phyloP scores from a whole-genome alignment of 2,329 filamentous ascomycete species.

The Hymenoscyphus repandus region DNA sequence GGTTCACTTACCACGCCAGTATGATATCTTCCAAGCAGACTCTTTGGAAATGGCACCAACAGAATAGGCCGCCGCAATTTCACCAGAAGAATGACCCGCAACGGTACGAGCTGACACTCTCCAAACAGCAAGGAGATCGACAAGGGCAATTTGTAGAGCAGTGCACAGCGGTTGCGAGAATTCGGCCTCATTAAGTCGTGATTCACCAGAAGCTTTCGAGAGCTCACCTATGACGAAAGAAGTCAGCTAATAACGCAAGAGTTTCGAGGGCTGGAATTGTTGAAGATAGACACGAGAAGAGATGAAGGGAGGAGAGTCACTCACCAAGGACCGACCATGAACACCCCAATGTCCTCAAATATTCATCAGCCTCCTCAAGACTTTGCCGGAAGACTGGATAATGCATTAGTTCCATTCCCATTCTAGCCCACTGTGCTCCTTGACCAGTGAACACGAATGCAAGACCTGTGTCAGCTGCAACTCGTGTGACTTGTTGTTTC shows the following conservation, averaged over 20 bases:
- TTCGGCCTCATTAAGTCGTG: background rate
- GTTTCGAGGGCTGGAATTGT: background rate
- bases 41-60: background rate
- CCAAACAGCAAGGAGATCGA: background rate
- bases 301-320: background rate
- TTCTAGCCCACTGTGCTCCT: conserved; percentile 19
- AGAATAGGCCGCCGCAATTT: conserved; percentile 7
- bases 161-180: background rate
- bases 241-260: background rate
- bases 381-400: conserved; percentile 6
- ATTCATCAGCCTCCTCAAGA: conserved; percentile 20
- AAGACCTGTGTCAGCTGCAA: background rate
- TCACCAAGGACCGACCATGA: background rate
- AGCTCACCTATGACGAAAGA: background rate
- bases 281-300: background rate
- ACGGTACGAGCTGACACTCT: background rate
- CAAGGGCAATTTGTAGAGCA: background rate
- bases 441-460: conserved; percentile 19
- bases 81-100: conserved; percentile 9
- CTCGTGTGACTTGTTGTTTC: background rate
- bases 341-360: background rate
- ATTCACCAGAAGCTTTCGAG: no score
- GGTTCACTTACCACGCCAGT: background rate
- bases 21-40: background rate
- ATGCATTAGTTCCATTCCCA: conserved; percentile 16